A percentile compares a stretch with the other conserved stretches of the same genome.
These are phyloP conservation scores for Saccharomycopsis malanga DNA, from an alignment of 805 yeast species.

Conservation along the genomic window DNA sequence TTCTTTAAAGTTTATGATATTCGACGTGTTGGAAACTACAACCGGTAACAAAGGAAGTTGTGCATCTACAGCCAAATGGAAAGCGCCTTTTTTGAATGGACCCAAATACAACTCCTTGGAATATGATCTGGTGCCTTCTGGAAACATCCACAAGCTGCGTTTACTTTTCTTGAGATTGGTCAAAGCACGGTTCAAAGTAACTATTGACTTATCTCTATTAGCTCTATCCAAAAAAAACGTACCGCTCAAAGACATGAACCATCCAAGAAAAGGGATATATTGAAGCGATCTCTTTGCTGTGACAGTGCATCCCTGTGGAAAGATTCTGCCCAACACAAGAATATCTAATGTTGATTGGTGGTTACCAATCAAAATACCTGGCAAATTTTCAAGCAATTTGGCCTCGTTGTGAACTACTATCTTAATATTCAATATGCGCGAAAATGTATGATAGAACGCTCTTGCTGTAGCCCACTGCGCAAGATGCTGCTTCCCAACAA, in stretches of 20 bases:
- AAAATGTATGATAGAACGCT: slow-evolving; percentile 59
- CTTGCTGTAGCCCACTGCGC: slow-evolving; percentile 90
- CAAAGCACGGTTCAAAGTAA: slow-evolving; percentile 67
- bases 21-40: slow-evolving; percentile 80
- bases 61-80: slow-evolving; percentile 93
- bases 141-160: slow-evolving; percentile 83
- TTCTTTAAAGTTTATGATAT: slow-evolving; percentile 52
- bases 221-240: slow-evolving; percentile 86
- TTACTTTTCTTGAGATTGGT: slow-evolving; percentile 50
- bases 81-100: slow-evolving; percentile 96
- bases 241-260: slow-evolving; percentile 92
- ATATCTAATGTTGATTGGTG: slow-evolving; percentile 91
- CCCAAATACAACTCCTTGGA: slow-evolving; percentile 58
- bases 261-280: slow-evolving; percentile 85
- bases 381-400: slow-evolving; percentile 40
- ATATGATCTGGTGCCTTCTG: slow-evolving; percentile 95
- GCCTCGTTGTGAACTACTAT: slow-evolving; percentile 65
- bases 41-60: slow-evolving; percentile 83
- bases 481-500: slow-evolving; percentile 68
- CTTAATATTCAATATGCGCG: slow-evolving; percentile 58
- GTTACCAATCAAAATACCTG: slow-evolving; percentile 77
- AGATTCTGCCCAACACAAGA: slow-evolving; percentile 68
- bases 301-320: slow-evolving; percentile 84
- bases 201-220: slow-evolving; percentile 66
- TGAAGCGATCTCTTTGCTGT: slow-evolving; percentile 85